Base-by-base conservation (phyloP, 192 early-diverging fungal genomes). In the Linnemannia exigua region DNA sequence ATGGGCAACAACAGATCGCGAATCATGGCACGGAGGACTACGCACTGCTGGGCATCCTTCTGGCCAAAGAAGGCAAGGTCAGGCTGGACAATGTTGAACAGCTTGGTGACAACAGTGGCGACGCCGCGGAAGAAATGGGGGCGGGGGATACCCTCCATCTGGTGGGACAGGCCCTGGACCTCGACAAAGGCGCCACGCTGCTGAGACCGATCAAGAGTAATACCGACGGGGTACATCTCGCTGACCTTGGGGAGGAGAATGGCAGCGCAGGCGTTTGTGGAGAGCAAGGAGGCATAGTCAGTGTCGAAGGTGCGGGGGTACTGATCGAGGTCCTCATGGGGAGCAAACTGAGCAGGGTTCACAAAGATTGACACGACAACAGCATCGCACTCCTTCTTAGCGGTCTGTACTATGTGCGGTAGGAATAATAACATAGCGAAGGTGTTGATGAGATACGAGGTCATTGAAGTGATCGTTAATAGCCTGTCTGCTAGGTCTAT, bases 341-440 rank as follows among this genome's bases (percentile, higher is more conserved):
- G 98, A 8, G 97, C 97, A 81, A 99, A 99, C 81, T 99, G 98
- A 9, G 98, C 95, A n/a, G 98, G 98, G 82, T 99, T 99, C 46
- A 99, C 98, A 89, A 99, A 99, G 75, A 99, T 97, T 74, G 94
- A 94, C 28, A 96, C 89, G 0, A 96, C 94, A 2, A 97, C 95
- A 35, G 87, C 68, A 67, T 95, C 93, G 85, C 94, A 96, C 25
- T 90, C 71, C 61, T 88, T 25, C 22, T 90, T 88, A 0, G 95
- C 97, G 14, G 74, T 72, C 28, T 81, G 78, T 3, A 94, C 94
- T 90, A 67, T 38, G 4, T 79, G 33, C 36, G 11, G 48, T 22
- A 44, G 50, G 37, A 68, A 36, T 63, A 41, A 77, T 52, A 67
- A 8, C 25, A 50, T 12, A 33, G 17, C 35, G 19, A 47, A 33